Conservation (phyloP, 345 rosid species). For the Melaleuca quinquenervia region DNA sequence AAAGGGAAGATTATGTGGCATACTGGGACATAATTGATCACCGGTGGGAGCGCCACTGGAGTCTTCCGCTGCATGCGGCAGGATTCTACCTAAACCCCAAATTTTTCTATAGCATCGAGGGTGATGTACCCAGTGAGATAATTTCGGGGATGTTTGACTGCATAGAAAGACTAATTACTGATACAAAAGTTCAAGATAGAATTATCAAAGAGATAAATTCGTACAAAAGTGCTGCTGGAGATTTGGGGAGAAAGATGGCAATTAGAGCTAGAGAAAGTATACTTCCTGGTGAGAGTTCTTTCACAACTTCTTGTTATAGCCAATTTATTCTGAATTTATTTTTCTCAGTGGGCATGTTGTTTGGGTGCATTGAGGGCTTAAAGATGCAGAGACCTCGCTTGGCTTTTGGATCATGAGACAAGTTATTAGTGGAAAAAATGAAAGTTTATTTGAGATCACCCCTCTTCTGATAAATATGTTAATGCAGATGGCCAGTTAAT, state of each 20-base stretch:
- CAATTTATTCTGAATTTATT: background rate
- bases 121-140: slow-evolving; percentile 54
- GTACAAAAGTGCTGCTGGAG: slow-evolving; percentile 73
- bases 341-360: background rate
- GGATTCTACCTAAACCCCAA: slow-evolving; percentile 92
- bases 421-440: background rate
- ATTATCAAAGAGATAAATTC: slow-evolving; percentile 54
- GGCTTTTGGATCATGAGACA: background rate
- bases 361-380: background rate
- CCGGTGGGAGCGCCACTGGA: slow-evolving; percentile 65
- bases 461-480: background rate
- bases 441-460: background rate
- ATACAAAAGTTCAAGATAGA: slow-evolving; percentile 56
- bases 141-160: slow-evolving; percentile 70
- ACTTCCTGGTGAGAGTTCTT: slow-evolving; percentile 7
- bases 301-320: background rate
- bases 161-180: slow-evolving; percentile 76
- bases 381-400: background rate
- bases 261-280: slow-evolving; percentile 65
- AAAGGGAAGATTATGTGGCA: slow-evolving; percentile 49
- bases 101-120: slow-evolving; percentile 66
- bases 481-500: background rate
- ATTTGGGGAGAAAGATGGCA: slow-evolving; percentile 89
- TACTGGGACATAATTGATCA: slow-evolving; percentile 80
- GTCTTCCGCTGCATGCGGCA: slow-evolving; percentile 75